Percentiles rank a stretch among this genome's conserved stretches.
These are phyloP conservation scores for Ephemerocybe angulata DNA, from an alignment of 768 basidiomycete species.

Conservation along the genomic window DNA sequence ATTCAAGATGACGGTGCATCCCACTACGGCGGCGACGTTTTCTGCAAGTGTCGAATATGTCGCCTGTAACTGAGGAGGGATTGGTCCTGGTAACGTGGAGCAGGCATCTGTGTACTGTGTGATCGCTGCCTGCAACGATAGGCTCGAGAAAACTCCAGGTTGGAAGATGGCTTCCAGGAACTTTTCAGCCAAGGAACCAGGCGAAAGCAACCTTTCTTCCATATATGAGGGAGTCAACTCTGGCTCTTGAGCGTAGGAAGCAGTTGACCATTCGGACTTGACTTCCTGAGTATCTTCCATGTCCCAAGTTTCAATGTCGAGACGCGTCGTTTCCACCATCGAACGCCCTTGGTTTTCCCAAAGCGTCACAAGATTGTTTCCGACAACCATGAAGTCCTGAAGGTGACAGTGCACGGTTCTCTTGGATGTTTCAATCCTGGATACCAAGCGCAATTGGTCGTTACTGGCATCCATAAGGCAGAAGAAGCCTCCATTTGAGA, in stretches of 20 bases:
- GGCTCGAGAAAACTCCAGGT: conserved; percentile 82
- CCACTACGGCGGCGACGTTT: conserved; percentile 81
- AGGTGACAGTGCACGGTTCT: conserved; percentile 66
- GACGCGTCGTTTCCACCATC: conserved; percentile 54
- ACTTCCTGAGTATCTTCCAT: conserved; percentile 25
- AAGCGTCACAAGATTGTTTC: conserved; percentile 55
- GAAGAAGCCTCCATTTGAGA: conserved; percentile 77
- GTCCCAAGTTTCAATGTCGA: conserved; percentile 38
- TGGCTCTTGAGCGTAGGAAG: conserved; percentile 62
- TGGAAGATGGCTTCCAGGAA: conserved; percentile 82
- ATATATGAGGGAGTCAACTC: conserved; percentile 84
- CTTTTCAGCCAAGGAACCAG: conserved; percentile 70
- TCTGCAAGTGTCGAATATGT: conserved; percentile 67
- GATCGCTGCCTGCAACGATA: conserved; percentile 78
- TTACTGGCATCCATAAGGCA: conserved; percentile 53
- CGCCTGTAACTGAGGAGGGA: conserved; percentile 53
- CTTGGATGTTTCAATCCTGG: conserved; percentile 55
- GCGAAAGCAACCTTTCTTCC: conserved; percentile 72
- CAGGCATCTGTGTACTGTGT: conserved; percentile 77
- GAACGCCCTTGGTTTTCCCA: conserved; percentile 84
- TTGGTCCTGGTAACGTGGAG: conserved; percentile 58
- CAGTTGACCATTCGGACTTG: conserved; percentile 50
- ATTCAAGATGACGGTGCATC: conserved; percentile 74
- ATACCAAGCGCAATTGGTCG: conserved; percentile 58
- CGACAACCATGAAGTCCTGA: conserved; percentile 64